Conservation (phyloP, 495 filamentous ascomycete genomes). For the Trichoderma asperelloides region DNA sequence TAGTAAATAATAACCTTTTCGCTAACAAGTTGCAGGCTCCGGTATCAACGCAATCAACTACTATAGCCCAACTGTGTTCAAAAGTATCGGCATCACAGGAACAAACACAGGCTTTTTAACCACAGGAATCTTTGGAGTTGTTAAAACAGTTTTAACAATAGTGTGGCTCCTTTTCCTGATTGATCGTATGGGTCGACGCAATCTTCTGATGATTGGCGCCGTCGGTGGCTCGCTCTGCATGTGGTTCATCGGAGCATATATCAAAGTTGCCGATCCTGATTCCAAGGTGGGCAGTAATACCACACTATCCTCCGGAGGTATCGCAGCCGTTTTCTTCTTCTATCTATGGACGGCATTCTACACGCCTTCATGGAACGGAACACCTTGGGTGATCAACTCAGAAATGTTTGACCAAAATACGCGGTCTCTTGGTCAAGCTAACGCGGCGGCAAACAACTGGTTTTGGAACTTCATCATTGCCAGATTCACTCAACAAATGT, state of each 20-base stretch:
- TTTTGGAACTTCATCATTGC: constrained; percentile 69
- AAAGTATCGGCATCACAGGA: constrained; percentile 45
- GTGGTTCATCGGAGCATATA: constrained; percentile 48
- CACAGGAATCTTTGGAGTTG: constrained; percentile 43
- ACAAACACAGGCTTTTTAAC: constrained; percentile 41
- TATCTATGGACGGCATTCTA: constrained; percentile 75
- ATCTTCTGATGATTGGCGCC: constrained; percentile 47
- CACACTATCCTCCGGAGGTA: constrained; percentile 46
- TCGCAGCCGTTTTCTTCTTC: constrained; percentile 69
- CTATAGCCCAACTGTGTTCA: constrained; percentile 53
- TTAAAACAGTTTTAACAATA: constrained; percentile 52
- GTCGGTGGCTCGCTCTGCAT: constrained; percentile 46
- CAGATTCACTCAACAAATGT: constrained; percentile 70
- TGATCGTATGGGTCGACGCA: constrained; percentile 42
- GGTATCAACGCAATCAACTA: constrained; percentile 66
- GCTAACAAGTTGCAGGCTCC: constrained; percentile 20
- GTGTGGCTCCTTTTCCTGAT: constrained; percentile 49
- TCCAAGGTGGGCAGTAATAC: constrained; percentile 23
- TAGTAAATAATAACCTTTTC: neutral
- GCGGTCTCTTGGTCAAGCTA: constrained; percentile 58
- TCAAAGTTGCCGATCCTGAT: constrained; percentile 43
- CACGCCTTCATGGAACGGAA: constrained; percentile 67
- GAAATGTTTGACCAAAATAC: constrained; percentile 57
- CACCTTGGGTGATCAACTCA: constrained; percentile 57
- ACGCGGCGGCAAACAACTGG: constrained; percentile 63